Percentiles rank a stretch among this genome's conserved stretches.
phyloP scores from a whole-genome alignment of 2,329 filamentous ascomycete species.

The Ascochyta pisi region DNA sequence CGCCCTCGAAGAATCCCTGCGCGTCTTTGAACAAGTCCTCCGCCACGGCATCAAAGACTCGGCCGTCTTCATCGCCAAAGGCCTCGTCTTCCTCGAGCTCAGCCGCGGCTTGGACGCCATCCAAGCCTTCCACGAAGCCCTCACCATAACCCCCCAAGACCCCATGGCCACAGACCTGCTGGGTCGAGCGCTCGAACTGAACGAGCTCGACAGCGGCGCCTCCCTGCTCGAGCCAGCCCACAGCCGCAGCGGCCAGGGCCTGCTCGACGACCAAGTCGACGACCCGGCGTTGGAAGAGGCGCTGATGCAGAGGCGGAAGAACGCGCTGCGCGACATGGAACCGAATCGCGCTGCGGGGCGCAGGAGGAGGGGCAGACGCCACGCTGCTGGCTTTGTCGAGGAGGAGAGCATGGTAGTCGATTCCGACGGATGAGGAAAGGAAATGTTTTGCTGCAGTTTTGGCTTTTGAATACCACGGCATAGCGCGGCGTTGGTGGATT shows the following conservation, averaged over 20 bases:
- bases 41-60: slow-evolving; percentile 81
- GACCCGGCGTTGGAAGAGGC: slow-evolving; percentile 57
- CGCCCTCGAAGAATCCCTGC: slow-evolving; percentile 73
- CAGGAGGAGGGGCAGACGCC: slow-evolving; percentile 56
- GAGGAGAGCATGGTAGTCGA: slow-evolving; percentile 62
- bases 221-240: slow-evolving; percentile 1
- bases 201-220: slow-evolving; percentile 37
- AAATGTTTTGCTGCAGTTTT: neutral
- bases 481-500: slow-evolving; percentile 5
- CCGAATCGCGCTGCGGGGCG: slow-evolving; percentile 61
- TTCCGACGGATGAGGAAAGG: slow-evolving; percentile 1
- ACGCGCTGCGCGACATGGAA: slow-evolving; percentile 58
- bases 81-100: slow-evolving; percentile 81
- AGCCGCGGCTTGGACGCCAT: slow-evolving; percentile 78
- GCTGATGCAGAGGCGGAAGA: slow-evolving; percentile 58
- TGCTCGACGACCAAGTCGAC: slow-evolving; percentile 19
- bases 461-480: neutral
- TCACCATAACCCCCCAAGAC: slow-evolving; percentile 80
- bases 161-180: slow-evolving; percentile 81
- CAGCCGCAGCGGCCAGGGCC: neutral
- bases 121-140: slow-evolving; percentile 81
- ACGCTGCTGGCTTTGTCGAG: slow-evolving; percentile 54
- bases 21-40: slow-evolving; percentile 86
- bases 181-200: slow-evolving; percentile 66
- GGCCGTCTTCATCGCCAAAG: slow-evolving; percentile 80